phyloP scores from a whole-genome alignment of 805 yeast genomes.

The Saccharomycopsis babjevae region DNA sequence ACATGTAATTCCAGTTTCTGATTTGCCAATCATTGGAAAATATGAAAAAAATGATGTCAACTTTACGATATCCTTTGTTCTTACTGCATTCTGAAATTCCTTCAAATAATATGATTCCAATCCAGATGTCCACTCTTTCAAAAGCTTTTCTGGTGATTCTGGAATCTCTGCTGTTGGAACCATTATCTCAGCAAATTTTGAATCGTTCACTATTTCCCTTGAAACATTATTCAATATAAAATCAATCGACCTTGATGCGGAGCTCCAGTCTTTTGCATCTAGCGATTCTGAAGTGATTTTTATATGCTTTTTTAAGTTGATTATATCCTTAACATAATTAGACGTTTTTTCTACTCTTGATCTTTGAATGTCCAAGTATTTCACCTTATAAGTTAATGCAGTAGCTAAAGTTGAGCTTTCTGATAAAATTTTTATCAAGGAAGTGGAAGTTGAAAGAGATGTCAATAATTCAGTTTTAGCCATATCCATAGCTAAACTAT shows the following conservation, averaged over 20 bases:
- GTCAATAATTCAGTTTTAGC: constrained; percentile 54
- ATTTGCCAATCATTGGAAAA: constrained; percentile 77
- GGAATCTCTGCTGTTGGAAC: constrained; percentile 86
- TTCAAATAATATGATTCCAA: constrained; percentile 46
- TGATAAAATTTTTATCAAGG: constrained; percentile 42
- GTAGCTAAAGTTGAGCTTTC: constrained; percentile 57
- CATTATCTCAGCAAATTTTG: constrained; percentile 65
- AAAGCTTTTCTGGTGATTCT: constrained; percentile 53
- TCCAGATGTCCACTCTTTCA: constrained; percentile 48
- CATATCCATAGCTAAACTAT: constrained; percentile 37
- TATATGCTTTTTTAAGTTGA: constrained; percentile 54
- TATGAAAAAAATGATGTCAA: constrained; percentile 73
- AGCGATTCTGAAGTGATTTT: constrained; percentile 60
- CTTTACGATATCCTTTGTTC: constrained; percentile 49
- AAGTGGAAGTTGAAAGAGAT: constrained; percentile 46
- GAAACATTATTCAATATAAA: constrained; percentile 46
- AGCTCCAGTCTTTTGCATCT: constrained; percentile 55
- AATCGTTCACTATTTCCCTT: constrained; percentile 36
- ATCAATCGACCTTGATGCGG: constrained; percentile 64
- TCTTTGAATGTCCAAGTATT: constrained; percentile 61
- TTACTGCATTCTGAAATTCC: constrained; percentile 66
- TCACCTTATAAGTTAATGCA: constrained; percentile 57
- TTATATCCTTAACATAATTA: constrained; percentile 54
- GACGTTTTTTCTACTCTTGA: constrained; percentile 51
- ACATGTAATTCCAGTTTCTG: constrained; percentile 59